A percentile compares a stretch with the other conserved stretches of the same genome.
These are phyloP conservation scores for Penicillium soppii DNA, from an alignment of 495 filamentous ascomycete species.

Conservation along the genomic window DNA sequence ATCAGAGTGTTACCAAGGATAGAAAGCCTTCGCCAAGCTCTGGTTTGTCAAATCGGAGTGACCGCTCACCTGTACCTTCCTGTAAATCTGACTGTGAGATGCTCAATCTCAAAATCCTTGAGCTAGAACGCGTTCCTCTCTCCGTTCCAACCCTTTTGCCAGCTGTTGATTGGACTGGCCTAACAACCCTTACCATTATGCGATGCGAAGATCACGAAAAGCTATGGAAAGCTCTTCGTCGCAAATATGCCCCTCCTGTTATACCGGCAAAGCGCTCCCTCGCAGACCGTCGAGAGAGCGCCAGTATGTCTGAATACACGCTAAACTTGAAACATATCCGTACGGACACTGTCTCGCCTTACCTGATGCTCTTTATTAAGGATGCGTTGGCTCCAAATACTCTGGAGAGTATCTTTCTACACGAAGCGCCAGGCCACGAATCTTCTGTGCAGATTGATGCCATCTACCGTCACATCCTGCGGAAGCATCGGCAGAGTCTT, in stretches of 20 bases:
- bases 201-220: constrained; percentile 74
- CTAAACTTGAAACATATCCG: constrained; percentile 79
- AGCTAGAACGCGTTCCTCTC: constrained; percentile 79
- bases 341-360: constrained; percentile 74
- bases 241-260: constrained; percentile 61
- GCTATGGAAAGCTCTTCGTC: constrained; percentile 77
- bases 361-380: constrained; percentile 79
- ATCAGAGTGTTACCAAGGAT: not conserved
- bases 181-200: constrained; percentile 81
- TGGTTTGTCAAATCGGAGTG: not conserved
- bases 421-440: constrained; percentile 62
- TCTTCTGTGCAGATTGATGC: constrained; percentile 65
- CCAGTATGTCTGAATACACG: constrained; percentile 53
- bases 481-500: constrained; percentile 70
- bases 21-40: not conserved
- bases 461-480: constrained; percentile 73
- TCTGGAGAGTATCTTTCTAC: constrained; percentile 80
- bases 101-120: constrained; percentile 71
- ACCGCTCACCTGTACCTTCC: not conserved
- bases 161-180: constrained; percentile 74
- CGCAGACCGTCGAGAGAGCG: constrained; percentile 14
- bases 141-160: constrained; percentile 66
- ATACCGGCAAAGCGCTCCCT: constrained; percentile 19
- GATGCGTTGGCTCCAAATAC: constrained; percentile 84
- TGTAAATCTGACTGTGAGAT: constrained; percentile 12